These are phyloP conservation scores for Blastocystis sp. DNA, from an alignment of 352 stramenopile species.

Conservation along the genomic window DNA sequence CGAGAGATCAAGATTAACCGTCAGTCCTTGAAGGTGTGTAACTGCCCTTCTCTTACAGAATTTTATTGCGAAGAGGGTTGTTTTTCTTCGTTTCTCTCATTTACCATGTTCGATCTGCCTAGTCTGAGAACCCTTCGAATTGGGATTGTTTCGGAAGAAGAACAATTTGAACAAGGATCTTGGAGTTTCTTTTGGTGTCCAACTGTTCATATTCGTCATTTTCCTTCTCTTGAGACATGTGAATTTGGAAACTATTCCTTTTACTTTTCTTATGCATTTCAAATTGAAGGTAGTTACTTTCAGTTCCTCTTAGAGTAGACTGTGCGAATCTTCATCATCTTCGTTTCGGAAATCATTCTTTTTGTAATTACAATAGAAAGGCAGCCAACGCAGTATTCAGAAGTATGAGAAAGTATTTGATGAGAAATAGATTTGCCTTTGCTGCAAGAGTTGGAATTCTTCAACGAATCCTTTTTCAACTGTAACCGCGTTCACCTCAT, in stretches of 20 bases:
- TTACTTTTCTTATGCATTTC: background rate
- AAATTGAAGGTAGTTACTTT: background rate
- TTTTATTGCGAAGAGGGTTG: background rate
- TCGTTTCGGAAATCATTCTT: background rate
- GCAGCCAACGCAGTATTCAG: background rate
- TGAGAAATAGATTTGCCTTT: background rate
- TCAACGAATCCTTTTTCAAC: background rate
- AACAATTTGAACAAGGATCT: background rate
- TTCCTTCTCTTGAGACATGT: background rate
- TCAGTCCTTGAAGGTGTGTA: background rate
- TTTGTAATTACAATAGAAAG: background rate
- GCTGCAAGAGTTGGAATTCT: background rate
- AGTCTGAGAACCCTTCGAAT: background rate
- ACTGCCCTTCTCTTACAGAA: background rate
- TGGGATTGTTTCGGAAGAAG: background rate
- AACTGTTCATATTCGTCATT: background rate
- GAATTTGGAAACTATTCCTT: background rate
- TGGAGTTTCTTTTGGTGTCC: slow-evolving; percentile 15
- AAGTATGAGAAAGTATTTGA: background rate
- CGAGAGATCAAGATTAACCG: background rate
- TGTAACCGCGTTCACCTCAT: background rate
- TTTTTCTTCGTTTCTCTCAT: background rate
- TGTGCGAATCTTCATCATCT: background rate
- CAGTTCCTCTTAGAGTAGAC: background rate
- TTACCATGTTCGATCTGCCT: background rate